Evolutionary conservation across 805 yeast genomes (phyloP).

Genomic region (Peterozyma toletana): DNA sequence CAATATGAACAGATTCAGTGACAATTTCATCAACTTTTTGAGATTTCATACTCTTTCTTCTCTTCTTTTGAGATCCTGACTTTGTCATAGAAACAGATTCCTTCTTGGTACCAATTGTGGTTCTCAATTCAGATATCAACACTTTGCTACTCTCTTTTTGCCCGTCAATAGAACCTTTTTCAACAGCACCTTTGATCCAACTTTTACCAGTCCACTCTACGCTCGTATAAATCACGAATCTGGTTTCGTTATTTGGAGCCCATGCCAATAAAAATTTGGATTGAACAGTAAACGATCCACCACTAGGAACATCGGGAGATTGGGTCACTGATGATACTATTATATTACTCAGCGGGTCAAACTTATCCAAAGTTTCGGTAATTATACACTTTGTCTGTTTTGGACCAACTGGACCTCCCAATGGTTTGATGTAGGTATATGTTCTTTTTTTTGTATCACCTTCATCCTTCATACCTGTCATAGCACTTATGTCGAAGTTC

Average conservation of each 20-base stretch:
- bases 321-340: conserved; percentile 50
- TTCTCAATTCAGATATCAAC: conserved; percentile 39
- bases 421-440: conserved; percentile 56
- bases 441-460: conserved; percentile 29
- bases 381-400: conserved; percentile 65
- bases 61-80: conserved; percentile 11
- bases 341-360: conserved; percentile 39
- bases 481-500: conserved; percentile 50
- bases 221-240: conserved; percentile 41
- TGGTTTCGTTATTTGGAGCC: conserved; percentile 52
- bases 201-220: conserved; percentile 72
- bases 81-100: conserved; percentile 6
- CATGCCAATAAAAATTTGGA: conserved; percentile 55
- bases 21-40: conserved; percentile 14
- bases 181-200: conserved; percentile 74
- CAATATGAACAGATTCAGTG: conserved; percentile 20
- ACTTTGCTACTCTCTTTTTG: conserved; percentile 53
- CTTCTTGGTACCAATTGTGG: conserved; percentile 21
- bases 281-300: conserved; percentile 55
- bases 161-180: conserved; percentile 67
- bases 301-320: conserved; percentile 83
- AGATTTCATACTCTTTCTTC: conserved; percentile 13
- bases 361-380: conserved; percentile 48
- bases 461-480: conserved; percentile 29
- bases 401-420: conserved; percentile 67